Evolutionary conservation across 2,329 filamentous ascomycete species (phyloP).

Genomic region (Juglanconis juglandina): DNA sequence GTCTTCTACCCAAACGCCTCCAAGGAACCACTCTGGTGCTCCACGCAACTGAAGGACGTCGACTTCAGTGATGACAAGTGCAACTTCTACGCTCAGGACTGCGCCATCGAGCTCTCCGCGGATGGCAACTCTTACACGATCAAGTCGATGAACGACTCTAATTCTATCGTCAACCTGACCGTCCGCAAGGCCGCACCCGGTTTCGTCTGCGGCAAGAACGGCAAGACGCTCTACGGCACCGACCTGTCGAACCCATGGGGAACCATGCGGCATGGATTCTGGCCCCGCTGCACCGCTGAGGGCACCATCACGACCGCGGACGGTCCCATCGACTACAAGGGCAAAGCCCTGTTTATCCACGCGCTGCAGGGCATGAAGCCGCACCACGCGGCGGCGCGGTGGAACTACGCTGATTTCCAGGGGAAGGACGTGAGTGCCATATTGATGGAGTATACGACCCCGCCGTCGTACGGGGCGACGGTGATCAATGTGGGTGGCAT

Average conservation of each 20-base stretch:
- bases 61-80: conserved; percentile 81
- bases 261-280: conserved; percentile 86
- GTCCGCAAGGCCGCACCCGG: conserved; percentile 73
- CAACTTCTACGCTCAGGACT: conserved; percentile 81
- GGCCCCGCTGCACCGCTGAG: conserved; percentile 80
- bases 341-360: conserved; percentile 74
- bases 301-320: conserved; percentile 81
- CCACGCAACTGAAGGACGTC: conserved; percentile 72
- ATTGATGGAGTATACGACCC: conserved; percentile 95
- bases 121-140: conserved; percentile 81
- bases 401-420: conserved; percentile 95
- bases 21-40: conserved; percentile 77
- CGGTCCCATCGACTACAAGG: conserved; percentile 77
- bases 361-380: conserved; percentile 98
- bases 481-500: conserved; percentile 80
- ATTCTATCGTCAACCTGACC: conserved; percentile 80
- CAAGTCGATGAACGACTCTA: conserved; percentile 82
- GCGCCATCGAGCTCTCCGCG: conserved; percentile 79
- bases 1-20: conserved; percentile 74
- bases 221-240: conserved; percentile 80
- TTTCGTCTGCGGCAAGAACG: conserved; percentile 80
- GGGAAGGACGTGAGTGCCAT: conserved; percentile 80
- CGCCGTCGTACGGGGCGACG: conserved; percentile 85
- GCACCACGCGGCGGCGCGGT: conserved; percentile 85
- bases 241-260: conserved; percentile 88